phyloP scores from a whole-genome alignment of 257 asterid species.

The Henckelia pumila region DNA sequence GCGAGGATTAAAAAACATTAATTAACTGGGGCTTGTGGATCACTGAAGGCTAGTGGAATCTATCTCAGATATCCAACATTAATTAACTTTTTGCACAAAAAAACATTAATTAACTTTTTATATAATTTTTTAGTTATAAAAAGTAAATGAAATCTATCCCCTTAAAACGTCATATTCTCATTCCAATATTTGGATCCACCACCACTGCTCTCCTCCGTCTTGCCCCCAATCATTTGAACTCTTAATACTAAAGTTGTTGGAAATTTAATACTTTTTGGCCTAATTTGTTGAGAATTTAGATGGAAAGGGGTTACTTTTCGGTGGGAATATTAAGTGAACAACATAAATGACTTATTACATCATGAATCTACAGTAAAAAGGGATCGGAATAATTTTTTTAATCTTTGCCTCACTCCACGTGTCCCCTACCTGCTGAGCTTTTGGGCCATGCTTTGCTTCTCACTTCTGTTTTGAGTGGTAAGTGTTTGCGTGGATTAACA shows the following conservation, averaged over 20 bases:
- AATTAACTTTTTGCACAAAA: too few relatives aligned
- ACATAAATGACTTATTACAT: background rate
- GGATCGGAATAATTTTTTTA: constrained; percentile 11
- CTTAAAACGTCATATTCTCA: background rate
- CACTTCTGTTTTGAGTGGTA: too few relatives aligned
- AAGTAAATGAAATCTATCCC: background rate
- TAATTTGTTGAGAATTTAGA: background rate
- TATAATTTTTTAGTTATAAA: too few relatives aligned
- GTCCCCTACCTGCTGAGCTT: too few relatives aligned
- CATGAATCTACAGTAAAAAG: background rate
- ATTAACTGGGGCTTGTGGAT: too few relatives aligned
- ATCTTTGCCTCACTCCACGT: constrained; percentile 28
- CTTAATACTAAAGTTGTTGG: background rate
- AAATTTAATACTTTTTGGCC: too few relatives aligned
- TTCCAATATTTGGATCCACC: background rate
- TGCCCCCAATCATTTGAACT: too few relatives aligned
- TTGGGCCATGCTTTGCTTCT: constrained; percentile 23
- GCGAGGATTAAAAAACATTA: too few relatives aligned
- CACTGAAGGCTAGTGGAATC: too few relatives aligned
- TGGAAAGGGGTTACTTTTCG: background rate
- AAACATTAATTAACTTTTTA: too few relatives aligned
- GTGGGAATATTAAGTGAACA: background rate
- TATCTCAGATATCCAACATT: background rate
- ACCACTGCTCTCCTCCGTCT: too few relatives aligned
- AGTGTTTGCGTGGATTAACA: background rate